These are phyloP conservation scores for Pseudomassariella vexata DNA, from an alignment of 2,329 filamentous ascomycete genomes.

Conservation along the genomic window DNA sequence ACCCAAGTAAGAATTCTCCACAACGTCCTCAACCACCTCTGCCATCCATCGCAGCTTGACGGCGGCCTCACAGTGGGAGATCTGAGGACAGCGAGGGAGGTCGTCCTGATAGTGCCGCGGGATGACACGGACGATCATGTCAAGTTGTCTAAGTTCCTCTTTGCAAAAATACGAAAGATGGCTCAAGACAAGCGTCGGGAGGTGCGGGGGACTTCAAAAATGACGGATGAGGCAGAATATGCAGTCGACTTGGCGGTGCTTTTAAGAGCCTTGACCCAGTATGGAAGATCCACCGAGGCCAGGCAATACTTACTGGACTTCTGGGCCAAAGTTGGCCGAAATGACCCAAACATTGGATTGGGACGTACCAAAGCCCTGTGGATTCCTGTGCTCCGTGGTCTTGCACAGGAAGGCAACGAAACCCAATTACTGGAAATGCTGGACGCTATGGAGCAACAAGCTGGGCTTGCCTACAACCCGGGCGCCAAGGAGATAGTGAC, in stretches of 20 bases:
- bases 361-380: conserved; percentile 31
- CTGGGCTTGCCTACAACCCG: conserved; percentile 37
- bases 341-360: conserved; percentile 17
- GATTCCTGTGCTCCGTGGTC: conserved; percentile 51
- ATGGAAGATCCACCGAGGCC: conserved; percentile 23
- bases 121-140: conserved; percentile 40
- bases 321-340: conserved; percentile 8
- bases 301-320: conserved; percentile 17
- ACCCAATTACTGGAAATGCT: conserved; percentile 51
- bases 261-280: conserved; percentile 19
- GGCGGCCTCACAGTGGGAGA: conserved; percentile 17
- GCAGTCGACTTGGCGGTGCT: conserved; percentile 17
- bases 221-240: conserved; percentile 4
- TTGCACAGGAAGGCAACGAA: conserved; percentile 55
- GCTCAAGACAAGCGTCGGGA: conserved; percentile 11
- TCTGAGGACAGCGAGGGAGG: conserved; percentile 37
- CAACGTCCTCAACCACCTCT: conserved; percentile 57
- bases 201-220: not conserved
- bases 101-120: conserved; percentile 34
- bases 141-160: conserved; percentile 38
- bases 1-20: conserved; percentile 59
- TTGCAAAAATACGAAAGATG: conserved; percentile 28
- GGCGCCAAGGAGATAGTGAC: conserved; percentile 51
- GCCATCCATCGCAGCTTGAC: conserved; percentile 27
- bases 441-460: conserved; percentile 38